A percentile compares a stretch with the other conserved stretches of the same genome.
Conservation (phyloP, 2,329 filamentous ascomycete species). For the Monilinia fructigena region DNA sequence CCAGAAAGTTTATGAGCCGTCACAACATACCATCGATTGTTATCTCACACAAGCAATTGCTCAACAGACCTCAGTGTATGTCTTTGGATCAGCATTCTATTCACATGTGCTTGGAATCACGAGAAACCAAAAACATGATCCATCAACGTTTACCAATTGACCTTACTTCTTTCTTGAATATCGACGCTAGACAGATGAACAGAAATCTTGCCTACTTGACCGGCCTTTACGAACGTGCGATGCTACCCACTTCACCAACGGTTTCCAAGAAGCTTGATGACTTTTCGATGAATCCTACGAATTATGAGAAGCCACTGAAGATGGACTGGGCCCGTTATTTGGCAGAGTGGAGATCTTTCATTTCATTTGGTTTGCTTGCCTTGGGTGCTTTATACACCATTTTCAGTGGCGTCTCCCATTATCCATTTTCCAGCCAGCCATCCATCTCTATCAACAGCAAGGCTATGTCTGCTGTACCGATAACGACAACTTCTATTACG, state of each 20-base stretch:
- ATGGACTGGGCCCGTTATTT: slow-evolving; percentile 29
- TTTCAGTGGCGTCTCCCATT: slow-evolving; percentile 30
- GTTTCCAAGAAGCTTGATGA: slow-evolving; percentile 24
- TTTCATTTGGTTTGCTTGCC: slow-evolving; percentile 34
- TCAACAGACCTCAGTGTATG: slow-evolving; percentile 42
- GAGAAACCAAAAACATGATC: slow-evolving; percentile 42
- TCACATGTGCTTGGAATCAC: slow-evolving; percentile 49
- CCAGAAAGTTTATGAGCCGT: slow-evolving; percentile 49
- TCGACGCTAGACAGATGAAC: slow-evolving; percentile 54
- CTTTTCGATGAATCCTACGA: slow-evolving; percentile 21
- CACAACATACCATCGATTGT: slow-evolving; percentile 50
- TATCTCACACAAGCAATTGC: slow-evolving; percentile 47
- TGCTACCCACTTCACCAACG: slow-evolving; percentile 13
- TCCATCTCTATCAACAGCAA: slow-evolving; percentile 40
- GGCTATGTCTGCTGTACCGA: slow-evolving; percentile 33
- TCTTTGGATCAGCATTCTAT: slow-evolving; percentile 45
- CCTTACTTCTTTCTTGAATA: slow-evolving; percentile 49
- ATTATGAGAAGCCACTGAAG: slow-evolving; percentile 31
- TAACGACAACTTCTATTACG: slow-evolving; percentile 32
- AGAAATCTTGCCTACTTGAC: slow-evolving; percentile 53
- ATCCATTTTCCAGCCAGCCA: slow-evolving; percentile 24
- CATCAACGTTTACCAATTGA: slow-evolving; percentile 50
- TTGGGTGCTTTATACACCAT: slow-evolving; percentile 33
- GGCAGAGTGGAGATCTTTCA: slow-evolving; percentile 33
- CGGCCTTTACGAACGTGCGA: slow-evolving; percentile 36